These are phyloP conservation scores for Mollisia scopiformis DNA, from an alignment of 2,329 filamentous ascomycete species.

Conservation along the genomic window DNA sequence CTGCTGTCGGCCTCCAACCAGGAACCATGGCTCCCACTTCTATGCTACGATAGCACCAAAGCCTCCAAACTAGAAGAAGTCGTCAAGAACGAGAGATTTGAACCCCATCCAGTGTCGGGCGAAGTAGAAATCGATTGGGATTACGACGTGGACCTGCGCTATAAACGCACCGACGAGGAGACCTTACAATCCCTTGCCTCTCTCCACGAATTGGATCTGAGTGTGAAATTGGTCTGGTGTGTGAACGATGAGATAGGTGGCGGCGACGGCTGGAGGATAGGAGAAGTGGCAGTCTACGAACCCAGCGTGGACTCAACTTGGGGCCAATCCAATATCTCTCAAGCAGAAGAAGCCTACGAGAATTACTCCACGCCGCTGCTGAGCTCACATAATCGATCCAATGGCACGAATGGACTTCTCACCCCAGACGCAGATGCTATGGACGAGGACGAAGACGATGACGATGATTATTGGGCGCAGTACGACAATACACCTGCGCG, in stretches of 20 bases:
- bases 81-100: constrained; percentile 64
- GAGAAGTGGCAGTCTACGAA: constrained; percentile 67
- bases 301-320: constrained; percentile 53
- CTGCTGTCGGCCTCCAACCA: constrained; percentile 61
- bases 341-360: constrained; percentile 62
- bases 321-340: constrained; percentile 53
- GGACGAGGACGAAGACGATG: constrained; percentile 63
- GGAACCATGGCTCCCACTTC: constrained; percentile 74
- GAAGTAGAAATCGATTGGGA: constrained; percentile 75
- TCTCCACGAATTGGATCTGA: constrained; percentile 62
- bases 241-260: constrained; percentile 57
- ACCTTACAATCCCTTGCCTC: constrained; percentile 71
- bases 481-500: constrained; percentile 73
- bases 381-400: constrained; percentile 16
- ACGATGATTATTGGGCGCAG: constrained; percentile 79
- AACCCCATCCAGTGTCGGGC: constrained; percentile 81
- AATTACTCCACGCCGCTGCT: constrained; percentile 25
- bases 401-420: constrained; percentile 23
- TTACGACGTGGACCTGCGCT: constrained; percentile 65
- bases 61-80: constrained; percentile 60
- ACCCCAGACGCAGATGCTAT: constrained; percentile 39
- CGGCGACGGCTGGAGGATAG: constrained; percentile 70
- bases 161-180: constrained; percentile 72
- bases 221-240: constrained; percentile 72
- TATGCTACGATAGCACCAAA: constrained; percentile 66